These are phyloP conservation scores for Colletotrichum sp. DNA, from an alignment of 2,329 filamentous ascomycete species.

Conservation along the genomic window DNA sequence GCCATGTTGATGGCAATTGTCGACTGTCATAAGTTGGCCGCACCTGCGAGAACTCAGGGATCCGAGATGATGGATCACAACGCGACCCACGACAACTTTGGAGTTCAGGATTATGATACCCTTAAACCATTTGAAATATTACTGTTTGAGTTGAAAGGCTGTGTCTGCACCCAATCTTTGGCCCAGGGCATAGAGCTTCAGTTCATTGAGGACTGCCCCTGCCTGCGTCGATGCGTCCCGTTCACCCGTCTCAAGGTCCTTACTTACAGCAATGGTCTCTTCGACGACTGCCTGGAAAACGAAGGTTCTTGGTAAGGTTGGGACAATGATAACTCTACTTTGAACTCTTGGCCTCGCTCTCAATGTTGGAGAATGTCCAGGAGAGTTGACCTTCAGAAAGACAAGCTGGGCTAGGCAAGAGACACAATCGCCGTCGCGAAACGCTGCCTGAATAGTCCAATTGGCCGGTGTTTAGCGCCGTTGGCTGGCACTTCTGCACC, in stretches of 20 bases:
- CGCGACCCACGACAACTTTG: background rate
- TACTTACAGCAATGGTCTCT: background rate
- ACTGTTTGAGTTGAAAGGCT: background rate
- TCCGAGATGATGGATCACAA: background rate
- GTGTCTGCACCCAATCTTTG: background rate
- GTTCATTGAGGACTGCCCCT: background rate
- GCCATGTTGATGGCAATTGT: background rate
- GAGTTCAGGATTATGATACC: conserved; percentile 8
- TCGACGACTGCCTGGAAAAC: background rate
- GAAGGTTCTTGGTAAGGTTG: background rate
- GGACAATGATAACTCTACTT: background rate
- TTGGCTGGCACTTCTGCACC: conserved; percentile 1
- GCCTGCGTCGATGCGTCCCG: background rate
- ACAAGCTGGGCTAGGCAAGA: background rate
- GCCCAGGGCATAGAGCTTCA: background rate
- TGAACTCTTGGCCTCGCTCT: background rate
- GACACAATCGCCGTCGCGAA: background rate
- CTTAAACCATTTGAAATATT: background rate
- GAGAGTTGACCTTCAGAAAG: background rate
- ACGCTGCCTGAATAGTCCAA: background rate
- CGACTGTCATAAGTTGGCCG: background rate
- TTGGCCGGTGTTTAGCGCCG: background rate
- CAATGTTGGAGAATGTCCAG: background rate
- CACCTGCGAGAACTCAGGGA: background rate
- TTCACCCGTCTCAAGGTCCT: background rate